Conservation (phyloP, 306 rosid species). For the Trifolium repens region DNA sequence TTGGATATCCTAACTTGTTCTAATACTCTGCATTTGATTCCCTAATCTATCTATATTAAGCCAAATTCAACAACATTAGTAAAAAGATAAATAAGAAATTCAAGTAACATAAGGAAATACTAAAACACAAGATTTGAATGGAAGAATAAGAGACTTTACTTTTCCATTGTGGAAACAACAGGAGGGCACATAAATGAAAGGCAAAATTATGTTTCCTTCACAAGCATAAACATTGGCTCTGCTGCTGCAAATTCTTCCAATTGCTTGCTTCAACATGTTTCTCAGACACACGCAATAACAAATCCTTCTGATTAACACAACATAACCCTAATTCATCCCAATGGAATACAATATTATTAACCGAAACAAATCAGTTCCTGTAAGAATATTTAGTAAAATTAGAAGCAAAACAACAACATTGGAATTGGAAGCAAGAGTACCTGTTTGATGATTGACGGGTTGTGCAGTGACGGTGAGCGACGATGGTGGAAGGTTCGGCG, state of each 20-base stretch:
- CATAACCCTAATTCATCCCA: constrained; percentile 9
- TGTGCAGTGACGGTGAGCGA: too few species aligned
- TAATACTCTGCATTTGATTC: too few species aligned
- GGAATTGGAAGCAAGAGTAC: too few species aligned
- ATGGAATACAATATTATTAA: too few species aligned
- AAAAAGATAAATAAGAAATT: constrained; percentile 22
- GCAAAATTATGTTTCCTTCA: constrained; percentile 53
- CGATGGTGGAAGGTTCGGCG: too few species aligned
- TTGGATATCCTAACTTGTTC: too few species aligned
- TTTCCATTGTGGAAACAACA: constrained; percentile 62
- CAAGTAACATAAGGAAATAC: neutral
- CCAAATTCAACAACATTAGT: neutral
- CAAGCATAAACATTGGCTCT: constrained; percentile 44
- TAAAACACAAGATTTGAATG: neutral
- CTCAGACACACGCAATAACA: constrained; percentile 15
- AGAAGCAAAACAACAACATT: constrained; percentile 12
- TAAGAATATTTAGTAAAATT: constrained; percentile 1
- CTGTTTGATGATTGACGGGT: too few species aligned
- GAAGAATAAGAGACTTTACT: constrained; percentile 48
- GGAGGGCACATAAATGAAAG: constrained; percentile 56
- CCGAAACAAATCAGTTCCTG: neutral
- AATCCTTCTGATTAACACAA: neutral
- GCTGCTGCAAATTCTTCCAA: constrained; percentile 55
- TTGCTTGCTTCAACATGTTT: constrained; percentile 68
- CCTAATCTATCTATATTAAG: neutral